These are phyloP conservation scores for Phaeosphaeria sp. DNA, from an alignment of 2,329 filamentous ascomycete species.

Conservation along the genomic window DNA sequence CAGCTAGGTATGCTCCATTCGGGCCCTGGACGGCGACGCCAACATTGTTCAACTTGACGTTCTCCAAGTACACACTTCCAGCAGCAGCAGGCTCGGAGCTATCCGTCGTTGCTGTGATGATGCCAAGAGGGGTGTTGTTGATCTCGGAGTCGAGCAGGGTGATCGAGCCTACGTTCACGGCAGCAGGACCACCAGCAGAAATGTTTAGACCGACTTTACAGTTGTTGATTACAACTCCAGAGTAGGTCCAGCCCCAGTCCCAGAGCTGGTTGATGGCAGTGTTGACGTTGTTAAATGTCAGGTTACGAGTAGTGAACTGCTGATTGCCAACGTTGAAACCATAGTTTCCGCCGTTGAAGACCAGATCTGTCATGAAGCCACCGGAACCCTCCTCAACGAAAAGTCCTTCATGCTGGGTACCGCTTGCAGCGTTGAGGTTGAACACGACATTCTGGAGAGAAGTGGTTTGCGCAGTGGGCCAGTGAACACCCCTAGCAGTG, in stretches of 20 bases:
- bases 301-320: constrained; percentile 64
- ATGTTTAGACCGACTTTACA: constrained; percentile 62
- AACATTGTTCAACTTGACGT: constrained; percentile 64
- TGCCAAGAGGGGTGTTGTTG: constrained; percentile 57
- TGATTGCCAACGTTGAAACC: constrained; percentile 55
- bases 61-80: constrained; percentile 63
- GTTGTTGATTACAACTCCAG: constrained; percentile 59
- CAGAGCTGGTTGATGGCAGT: constrained; percentile 65
- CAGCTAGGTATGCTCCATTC: constrained; percentile 33
- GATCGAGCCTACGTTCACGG: constrained; percentile 61
- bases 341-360: constrained; percentile 52
- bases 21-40: constrained; percentile 31
- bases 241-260: constrained; percentile 67
- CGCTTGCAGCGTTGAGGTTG: constrained; percentile 50
- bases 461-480: constrained; percentile 56
- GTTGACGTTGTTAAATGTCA: constrained; percentile 59
- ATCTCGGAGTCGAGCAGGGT: constrained; percentile 65
- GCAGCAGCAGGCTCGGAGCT: constrained; percentile 53
- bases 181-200: constrained; percentile 35
- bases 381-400: constrained; percentile 55
- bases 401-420: constrained; percentile 56
- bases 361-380: constrained; percentile 55
- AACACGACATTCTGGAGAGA: constrained; percentile 55
- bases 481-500: constrained; percentile 55
- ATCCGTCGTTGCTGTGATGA: constrained; percentile 56